These are phyloP conservation scores for Dactylonectria macrodidyma DNA, from an alignment of 2,329 filamentous ascomycete genomes.

Conservation along the genomic window DNA sequence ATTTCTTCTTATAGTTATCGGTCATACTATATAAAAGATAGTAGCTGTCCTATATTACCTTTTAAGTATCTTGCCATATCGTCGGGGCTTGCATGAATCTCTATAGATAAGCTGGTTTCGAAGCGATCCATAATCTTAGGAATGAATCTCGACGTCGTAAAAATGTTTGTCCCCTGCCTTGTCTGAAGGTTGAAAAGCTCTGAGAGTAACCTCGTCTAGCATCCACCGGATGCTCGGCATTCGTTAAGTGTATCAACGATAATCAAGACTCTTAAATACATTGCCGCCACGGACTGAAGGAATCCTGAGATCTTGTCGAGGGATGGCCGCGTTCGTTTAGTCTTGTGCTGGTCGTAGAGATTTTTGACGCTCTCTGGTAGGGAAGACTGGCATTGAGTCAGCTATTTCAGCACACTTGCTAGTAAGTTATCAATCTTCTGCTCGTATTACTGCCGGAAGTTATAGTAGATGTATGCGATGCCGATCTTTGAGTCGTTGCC, in stretches of 20 bases:
- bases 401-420: slow-evolving; percentile 51
- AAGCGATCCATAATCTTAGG: slow-evolving; percentile 32
- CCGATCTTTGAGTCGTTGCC: slow-evolving; percentile 20
- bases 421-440: slow-evolving; percentile 48
- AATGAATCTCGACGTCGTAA: slow-evolving; percentile 45
- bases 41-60: background rate
- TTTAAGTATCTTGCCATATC: slow-evolving; percentile 37
- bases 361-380: background rate
- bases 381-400: slow-evolving; percentile 36
- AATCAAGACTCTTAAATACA: slow-evolving; percentile 30
- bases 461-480: slow-evolving; percentile 53
- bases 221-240: background rate
- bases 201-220: slow-evolving; percentile 6
- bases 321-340: background rate
- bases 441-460: slow-evolving; percentile 46
- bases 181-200: slow-evolving; percentile 20
- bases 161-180: slow-evolving; percentile 19
- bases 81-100: slow-evolving; percentile 34
- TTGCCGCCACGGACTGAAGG: slow-evolving; percentile 7
- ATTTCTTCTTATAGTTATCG: slow-evolving; percentile 12
- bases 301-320: slow-evolving; percentile 5
- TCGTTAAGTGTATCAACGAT: slow-evolving; percentile 48
- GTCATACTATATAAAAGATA: background rate
- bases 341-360: background rate
- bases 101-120: fast-evolving